Evolutionary conservation across 768 basidiomycete genomes (phyloP).

Genomic region (Myochromella boudieri): DNA sequence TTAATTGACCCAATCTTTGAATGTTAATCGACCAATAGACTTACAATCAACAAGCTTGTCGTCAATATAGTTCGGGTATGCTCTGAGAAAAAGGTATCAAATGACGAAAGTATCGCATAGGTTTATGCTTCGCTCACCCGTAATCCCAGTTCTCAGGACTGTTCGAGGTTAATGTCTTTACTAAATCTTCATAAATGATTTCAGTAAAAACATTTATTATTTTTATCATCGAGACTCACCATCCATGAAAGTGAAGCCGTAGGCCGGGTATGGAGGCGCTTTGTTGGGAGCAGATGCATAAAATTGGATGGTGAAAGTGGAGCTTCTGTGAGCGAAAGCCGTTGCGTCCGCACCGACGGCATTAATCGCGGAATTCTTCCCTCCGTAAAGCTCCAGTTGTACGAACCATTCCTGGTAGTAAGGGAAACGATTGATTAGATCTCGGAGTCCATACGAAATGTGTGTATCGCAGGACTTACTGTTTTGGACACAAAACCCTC

Average conservation of each 20-base stretch:
- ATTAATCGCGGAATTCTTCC: conserved; percentile 46
- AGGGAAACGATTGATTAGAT: not conserved
- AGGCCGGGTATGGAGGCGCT: conserved; percentile 40
- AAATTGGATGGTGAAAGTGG: conserved; percentile 48
- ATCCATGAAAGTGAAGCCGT: conserved; percentile 44
- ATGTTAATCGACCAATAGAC: conserved; percentile 1
- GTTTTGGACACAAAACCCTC: conserved; percentile 31
- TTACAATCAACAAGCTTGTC: conserved; percentile 31
- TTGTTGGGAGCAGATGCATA: conserved; percentile 41
- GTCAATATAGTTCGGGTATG: conserved; percentile 43
- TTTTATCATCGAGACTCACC: conserved; percentile 21
- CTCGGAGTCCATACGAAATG: not conserved
- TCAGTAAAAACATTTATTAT: too few species aligned
- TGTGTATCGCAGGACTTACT: conserved; percentile 19
- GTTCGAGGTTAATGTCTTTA: conserved; percentile 24
- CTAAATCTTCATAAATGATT: conserved; percentile 19
- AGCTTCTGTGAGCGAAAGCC: conserved; percentile 44
- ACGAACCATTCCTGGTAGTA: conserved; percentile 33
- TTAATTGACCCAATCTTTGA: not conserved
- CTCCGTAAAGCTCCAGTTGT: conserved; percentile 44
- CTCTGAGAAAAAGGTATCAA: conserved; percentile 14
- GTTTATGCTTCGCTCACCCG: conserved; percentile 15
- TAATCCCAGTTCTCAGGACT: conserved; percentile 29
- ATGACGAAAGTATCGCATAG: not conserved
- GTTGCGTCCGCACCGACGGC: conserved; percentile 36